Evolutionary conservation across 2,329 filamentous ascomycete genomes (phyloP).

Genomic region (Monosporascus cannonballus): DNA sequence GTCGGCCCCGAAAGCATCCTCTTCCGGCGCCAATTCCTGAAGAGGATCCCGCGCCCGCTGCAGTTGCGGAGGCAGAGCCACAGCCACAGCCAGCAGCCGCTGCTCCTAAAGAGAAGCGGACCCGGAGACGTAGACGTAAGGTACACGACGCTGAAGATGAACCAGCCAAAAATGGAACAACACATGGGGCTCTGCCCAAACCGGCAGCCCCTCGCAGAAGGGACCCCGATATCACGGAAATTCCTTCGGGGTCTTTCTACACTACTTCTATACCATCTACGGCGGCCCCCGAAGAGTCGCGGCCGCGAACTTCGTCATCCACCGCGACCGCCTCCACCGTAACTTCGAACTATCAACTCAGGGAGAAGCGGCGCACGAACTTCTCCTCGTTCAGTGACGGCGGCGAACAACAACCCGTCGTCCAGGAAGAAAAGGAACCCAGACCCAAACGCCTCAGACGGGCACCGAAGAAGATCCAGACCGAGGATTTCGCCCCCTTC

Average conservation of each 20-base stretch:
- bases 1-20: slow-evolving; percentile 23
- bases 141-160: slow-evolving; percentile 4
- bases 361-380: slow-evolving; percentile 49
- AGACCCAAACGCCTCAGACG: slow-evolving; percentile 24
- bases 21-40: slow-evolving; percentile 16
- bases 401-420: slow-evolving; percentile 29
- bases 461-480: slow-evolving; percentile 21
- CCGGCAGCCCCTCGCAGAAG: slow-evolving; percentile 6
- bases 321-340: slow-evolving; percentile 42
- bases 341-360: slow-evolving; percentile 46
- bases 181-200: slow-evolving; percentile 7
- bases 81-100: slow-evolving; percentile 2
- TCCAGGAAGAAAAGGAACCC: slow-evolving; percentile 20
- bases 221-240: slow-evolving; percentile 25
- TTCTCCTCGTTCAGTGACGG: slow-evolving; percentile 42
- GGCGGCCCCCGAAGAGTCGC: slow-evolving; percentile 36
- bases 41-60: slow-evolving; percentile 6
- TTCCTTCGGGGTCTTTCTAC: slow-evolving; percentile 35
- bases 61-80: slow-evolving; percentile 5
- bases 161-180: slow-evolving; percentile 8
- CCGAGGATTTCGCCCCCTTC: slow-evolving; percentile 9
- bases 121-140: slow-evolving; percentile 10
- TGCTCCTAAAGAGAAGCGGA: slow-evolving; percentile 3
- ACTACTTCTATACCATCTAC: slow-evolving; percentile 29
- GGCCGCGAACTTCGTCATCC: slow-evolving; percentile 48